Conservation (phyloP, 176 grass and related monocot species). For the Avena insularis region DNA sequence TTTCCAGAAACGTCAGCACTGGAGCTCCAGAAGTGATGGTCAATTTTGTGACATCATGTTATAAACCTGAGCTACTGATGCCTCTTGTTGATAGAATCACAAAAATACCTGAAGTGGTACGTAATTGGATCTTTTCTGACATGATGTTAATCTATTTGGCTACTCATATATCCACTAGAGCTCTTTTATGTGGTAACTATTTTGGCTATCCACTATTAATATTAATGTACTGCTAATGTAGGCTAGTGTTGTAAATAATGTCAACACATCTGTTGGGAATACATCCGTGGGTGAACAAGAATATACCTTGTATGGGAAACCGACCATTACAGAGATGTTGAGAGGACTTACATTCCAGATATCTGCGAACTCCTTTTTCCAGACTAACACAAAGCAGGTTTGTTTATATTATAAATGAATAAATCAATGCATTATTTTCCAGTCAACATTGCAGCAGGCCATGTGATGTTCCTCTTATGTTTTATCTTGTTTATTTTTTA, state of each 20-base stretch:
- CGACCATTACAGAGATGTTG: slow-evolving; percentile 82
- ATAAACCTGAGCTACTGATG: slow-evolving; percentile 71
- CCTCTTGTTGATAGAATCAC: slow-evolving; percentile 76
- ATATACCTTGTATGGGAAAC: slow-evolving; percentile 86
- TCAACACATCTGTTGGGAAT: slow-evolving; percentile 88
- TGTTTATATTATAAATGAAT: slow-evolving; percentile 30
- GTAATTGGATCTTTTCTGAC: slow-evolving; percentile 25
- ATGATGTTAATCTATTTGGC: slow-evolving; percentile 29
- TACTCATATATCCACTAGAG: not conserved
- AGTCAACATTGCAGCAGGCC: too few relatives aligned
- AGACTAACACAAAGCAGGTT: slow-evolving; percentile 96
- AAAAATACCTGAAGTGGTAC: slow-evolving; percentile 90
- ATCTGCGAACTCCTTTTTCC: slow-evolving; percentile 99
- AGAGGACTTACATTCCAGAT: slow-evolving; percentile 97
- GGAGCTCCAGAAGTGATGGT: slow-evolving; percentile 91
- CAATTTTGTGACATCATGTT: slow-evolving; percentile 94
- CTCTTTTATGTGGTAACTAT: slow-evolving; percentile 4
- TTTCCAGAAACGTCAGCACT: slow-evolving; percentile 66
- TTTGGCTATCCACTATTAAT: slow-evolving; percentile 31
- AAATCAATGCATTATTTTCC: too few relatives aligned
- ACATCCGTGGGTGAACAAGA: slow-evolving; percentile 91
- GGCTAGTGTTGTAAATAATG: slow-evolving; percentile 93
- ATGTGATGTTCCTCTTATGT: too few relatives aligned
- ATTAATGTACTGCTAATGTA: slow-evolving; percentile 40
- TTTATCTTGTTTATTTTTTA: too few relatives aligned